These are phyloP conservation scores for Diatrype stigma DNA, from an alignment of 2,329 filamentous ascomycete species.

Conservation along the genomic window DNA sequence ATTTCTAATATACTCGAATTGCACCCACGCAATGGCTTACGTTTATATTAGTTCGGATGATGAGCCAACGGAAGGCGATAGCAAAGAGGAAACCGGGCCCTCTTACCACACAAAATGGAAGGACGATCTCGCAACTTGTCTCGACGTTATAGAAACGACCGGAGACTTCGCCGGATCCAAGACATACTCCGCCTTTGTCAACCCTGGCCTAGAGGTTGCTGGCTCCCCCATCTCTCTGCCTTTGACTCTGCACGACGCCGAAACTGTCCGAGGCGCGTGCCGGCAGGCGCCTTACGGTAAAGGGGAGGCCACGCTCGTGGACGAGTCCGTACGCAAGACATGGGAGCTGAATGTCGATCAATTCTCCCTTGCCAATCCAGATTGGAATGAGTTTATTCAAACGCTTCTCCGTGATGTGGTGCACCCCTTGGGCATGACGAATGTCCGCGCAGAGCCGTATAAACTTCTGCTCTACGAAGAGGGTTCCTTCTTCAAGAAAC, in stretches of 20 bases:
- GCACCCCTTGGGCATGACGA: background rate
- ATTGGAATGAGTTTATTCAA: background rate
- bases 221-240: background rate
- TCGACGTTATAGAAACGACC: background rate
- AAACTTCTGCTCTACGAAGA: slow-evolving; percentile 40
- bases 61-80: background rate
- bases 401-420: background rate
- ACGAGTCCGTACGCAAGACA: background rate
- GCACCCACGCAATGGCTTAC: background rate
- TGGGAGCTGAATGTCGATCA: background rate
- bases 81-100: background rate
- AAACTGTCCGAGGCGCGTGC: background rate
- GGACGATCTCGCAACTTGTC: background rate
- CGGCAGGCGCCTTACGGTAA: background rate
- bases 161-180: background rate
- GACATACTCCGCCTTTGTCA: background rate
- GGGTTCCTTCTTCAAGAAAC: slow-evolving; percentile 38
- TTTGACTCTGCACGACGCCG: background rate
- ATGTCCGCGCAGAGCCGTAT: slow-evolving; percentile 22
- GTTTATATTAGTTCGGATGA: background rate
- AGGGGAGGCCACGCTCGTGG: background rate
- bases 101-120: background rate
- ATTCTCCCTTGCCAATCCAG: background rate
- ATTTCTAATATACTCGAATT: background rate
- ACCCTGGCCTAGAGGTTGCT: background rate